Evolutionary conservation across 2,329 filamentous ascomycete genomes (phyloP).

Genomic region (Botryotinia globosa): DNA sequence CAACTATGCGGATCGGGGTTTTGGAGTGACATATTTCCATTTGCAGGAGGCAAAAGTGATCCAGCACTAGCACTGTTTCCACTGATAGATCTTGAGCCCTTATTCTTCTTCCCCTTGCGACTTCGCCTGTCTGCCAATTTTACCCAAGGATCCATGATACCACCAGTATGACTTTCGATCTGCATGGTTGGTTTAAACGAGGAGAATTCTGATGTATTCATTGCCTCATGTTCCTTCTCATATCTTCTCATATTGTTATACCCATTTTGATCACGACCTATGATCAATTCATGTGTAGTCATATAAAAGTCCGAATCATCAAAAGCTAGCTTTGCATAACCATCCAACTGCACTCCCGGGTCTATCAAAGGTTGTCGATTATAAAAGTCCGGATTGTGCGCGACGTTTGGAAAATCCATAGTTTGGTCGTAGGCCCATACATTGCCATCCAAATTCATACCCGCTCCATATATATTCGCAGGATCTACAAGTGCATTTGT

Average conservation of each 20-base stretch:
- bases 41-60: background rate
- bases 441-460: background rate
- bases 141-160: slow-evolving; percentile 49
- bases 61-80: slow-evolving; percentile 32
- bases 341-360: slow-evolving; percentile 5
- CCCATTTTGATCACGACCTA: slow-evolving; percentile 63
- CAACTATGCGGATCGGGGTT: slow-evolving; percentile 60
- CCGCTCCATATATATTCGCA: background rate
- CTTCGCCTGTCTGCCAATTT: slow-evolving; percentile 4
- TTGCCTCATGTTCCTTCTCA: slow-evolving; percentile 39
- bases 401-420: background rate
- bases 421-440: background rate
- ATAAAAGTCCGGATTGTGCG: background rate
- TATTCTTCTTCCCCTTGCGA: slow-evolving; percentile 41
- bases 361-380: background rate
- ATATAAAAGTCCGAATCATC: slow-evolving; percentile 75
- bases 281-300: slow-evolving; percentile 69
- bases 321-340: slow-evolving; percentile 61
- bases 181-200: slow-evolving; percentile 50
- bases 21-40: background rate
- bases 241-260: background rate
- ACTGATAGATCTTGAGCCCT: slow-evolving; percentile 45
- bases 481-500: background rate
- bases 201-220: slow-evolving; percentile 46
- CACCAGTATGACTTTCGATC: slow-evolving; percentile 67